Evolutionary conservation across 371 early-diverging fungal species (phyloP).

Genomic region (Circinella umbellata): DNA sequence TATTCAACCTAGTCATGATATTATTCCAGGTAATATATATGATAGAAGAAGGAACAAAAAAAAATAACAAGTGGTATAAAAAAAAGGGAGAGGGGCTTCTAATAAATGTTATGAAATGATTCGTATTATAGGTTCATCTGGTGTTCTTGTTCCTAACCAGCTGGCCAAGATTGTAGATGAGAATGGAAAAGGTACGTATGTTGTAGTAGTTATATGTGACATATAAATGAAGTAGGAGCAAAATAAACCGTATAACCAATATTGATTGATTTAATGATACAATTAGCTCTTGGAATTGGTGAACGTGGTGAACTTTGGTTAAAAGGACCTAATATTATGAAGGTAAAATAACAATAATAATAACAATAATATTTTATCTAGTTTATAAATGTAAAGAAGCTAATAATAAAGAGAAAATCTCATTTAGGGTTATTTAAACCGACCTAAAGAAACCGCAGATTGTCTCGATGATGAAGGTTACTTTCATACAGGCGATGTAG

Average conservation of each 20-base stretch:
- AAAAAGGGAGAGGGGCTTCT: too few relatives aligned
- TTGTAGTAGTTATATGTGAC: not conserved
- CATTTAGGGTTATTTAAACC: constrained; percentile 69
- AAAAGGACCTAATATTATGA: constrained; percentile 83
- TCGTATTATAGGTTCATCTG: constrained; percentile 64
- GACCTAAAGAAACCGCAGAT: constrained; percentile 69
- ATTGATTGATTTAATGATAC: not conserved
- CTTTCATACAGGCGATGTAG: constrained; percentile 89
- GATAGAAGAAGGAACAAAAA: not conserved
- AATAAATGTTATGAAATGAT: too few relatives aligned
- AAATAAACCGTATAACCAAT: too few relatives aligned
- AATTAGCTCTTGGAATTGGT: constrained; percentile 15
- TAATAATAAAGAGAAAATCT: not conserved
- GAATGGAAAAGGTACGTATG: constrained; percentile 45
- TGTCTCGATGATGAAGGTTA: constrained; percentile 66
- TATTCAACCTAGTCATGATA: constrained; percentile 18
- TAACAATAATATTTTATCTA: too few relatives aligned
- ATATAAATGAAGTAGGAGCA: constrained; percentile 1
- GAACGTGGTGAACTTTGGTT: constrained; percentile 77
- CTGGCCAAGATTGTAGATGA: constrained; percentile 71
- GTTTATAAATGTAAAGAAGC: too few relatives aligned
- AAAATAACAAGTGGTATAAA: too few relatives aligned
- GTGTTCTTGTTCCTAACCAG: constrained; percentile 64
- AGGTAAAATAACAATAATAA: constrained; percentile 16
- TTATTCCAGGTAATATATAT: constrained; percentile 22